Evolutionary conservation across 805 yeast genomes (phyloP), one percentile per base, ranked within the genome.

Genomic region (Pichia sporocuriosa): DNA sequence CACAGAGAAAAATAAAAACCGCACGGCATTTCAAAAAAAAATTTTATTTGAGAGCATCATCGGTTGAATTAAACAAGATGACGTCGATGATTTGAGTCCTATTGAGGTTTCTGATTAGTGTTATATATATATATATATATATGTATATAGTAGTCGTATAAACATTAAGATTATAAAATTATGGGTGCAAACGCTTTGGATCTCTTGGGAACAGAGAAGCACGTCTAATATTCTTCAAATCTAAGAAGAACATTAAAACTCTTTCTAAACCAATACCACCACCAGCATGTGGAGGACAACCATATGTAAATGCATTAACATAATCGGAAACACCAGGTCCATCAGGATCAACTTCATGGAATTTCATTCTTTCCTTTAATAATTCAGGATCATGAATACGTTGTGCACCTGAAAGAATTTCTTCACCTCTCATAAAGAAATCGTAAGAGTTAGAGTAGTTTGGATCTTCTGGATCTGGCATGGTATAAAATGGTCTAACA

Each of bases 371-470:
- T 68, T 84, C 76, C 55, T 69, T 73, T 57, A 93, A 77, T 56
- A 93, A 71, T 48, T 72, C 86, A 38, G 95, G 80, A 65, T 93
- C 97, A 63, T 93, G 99, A 55, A 93, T 78, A 77, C 99, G 96
- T 72, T 93, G 99, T 44, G 98, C 99, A 58, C 99, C 99, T n/a
- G 96, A 87, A 54, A 93, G 70, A 57, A 93, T 93, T 70, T 93
- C 99, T 71, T 93, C 98, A 62, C 99, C 99, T 72, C 98, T 84
- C 98, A 93, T 93, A 77, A 93, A 93, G 81, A 93, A 93, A 70
- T 93, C 98, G 63, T 90, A 93, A 17, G 97, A 90, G 78, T 93
- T 93, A 50, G 97, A 89, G 70, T 89, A 89, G 55, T 82, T 75
- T 50, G 95, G 79, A 68, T 93, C 89, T 58, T 79, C 82, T 16